Evolutionary conservation across 305 asterid genomes (phyloP).

Genomic region (Fraxinus baroniana): DNA sequence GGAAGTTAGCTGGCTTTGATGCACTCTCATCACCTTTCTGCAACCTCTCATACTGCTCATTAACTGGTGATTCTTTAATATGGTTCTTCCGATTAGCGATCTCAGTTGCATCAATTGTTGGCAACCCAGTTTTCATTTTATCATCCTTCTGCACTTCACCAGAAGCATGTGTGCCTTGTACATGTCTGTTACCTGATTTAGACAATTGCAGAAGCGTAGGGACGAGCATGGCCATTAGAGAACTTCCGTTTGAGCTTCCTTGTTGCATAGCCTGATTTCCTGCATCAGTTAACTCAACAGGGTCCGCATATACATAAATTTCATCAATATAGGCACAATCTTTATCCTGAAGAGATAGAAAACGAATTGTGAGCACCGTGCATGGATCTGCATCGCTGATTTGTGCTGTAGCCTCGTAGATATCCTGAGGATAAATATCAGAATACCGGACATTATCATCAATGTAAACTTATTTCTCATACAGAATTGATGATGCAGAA

Average conservation of each 20-base stretch:
- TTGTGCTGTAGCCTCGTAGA: slow-evolving; percentile 90
- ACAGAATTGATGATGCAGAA: slow-evolving; percentile 3
- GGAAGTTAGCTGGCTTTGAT: slow-evolving; percentile 31
- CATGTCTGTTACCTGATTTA: slow-evolving; percentile 48
- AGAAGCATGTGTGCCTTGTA: slow-evolving; percentile 40
- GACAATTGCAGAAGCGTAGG: slow-evolving; percentile 81
- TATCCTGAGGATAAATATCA: slow-evolving; percentile 50
- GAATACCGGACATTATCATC: slow-evolving; percentile 1
- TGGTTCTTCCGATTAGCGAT: slow-evolving; percentile 20
- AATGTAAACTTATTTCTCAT: slow-evolving; percentile 2
- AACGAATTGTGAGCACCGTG: slow-evolving; percentile 63
- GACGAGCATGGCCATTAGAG: slow-evolving; percentile 82
- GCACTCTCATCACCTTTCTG: slow-evolving; percentile 36
- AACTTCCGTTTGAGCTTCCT: slow-evolving; percentile 51
- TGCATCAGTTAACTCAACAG: slow-evolving; percentile 46
- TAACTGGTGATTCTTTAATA: slow-evolving; percentile 21
- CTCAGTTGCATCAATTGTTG: slow-evolving; percentile 27
- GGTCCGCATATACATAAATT: slow-evolving; percentile 65
- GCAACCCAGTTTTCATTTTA: slow-evolving; percentile 30
- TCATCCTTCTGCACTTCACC: slow-evolving; percentile 41
- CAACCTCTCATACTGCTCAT: slow-evolving; percentile 32
- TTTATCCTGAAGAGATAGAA: slow-evolving; percentile 79
- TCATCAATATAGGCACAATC: slow-evolving; percentile 64
- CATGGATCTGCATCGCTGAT: slow-evolving; percentile 74
- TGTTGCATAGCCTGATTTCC: slow-evolving; percentile 43